phyloP scores from a whole-genome alignment of 2,329 filamentous ascomycete species.

The Orbilia brochopaga region DNA sequence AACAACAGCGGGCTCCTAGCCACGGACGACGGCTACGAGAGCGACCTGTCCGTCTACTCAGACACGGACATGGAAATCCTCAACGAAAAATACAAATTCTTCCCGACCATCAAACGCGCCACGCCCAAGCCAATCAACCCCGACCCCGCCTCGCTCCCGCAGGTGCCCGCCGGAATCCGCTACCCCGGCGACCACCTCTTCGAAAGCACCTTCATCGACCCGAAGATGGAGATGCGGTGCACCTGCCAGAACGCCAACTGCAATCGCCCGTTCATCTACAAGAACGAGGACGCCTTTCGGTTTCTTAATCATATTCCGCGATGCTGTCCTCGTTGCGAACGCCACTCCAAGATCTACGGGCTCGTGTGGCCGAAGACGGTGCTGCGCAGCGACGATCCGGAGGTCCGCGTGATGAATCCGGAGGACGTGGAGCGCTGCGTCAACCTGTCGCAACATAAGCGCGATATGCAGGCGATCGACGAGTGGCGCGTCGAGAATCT shows the following conservation, averaged over 20 bases:
- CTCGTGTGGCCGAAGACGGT: conserved; percentile 97
- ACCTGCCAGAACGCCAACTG: conserved; percentile 42
- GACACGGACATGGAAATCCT: conserved; percentile 49
- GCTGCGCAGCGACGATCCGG: conserved; percentile 73
- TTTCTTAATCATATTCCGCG: conserved; percentile 68
- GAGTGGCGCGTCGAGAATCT: conserved; percentile 47
- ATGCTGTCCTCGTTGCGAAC: conserved; percentile 88
- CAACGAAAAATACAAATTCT: conserved; percentile 44
- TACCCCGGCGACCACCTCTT: conserved; percentile 39
- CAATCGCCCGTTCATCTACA: conserved; percentile 37
- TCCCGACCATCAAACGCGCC: conserved; percentile 13
- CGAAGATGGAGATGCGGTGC: conserved; percentile 45
- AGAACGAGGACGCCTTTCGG: conserved; percentile 45
- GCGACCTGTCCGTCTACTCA: conserved; percentile 42
- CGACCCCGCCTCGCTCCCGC: conserved; percentile 29
- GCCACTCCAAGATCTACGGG: conserved; percentile 93
- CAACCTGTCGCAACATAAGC: conserved; percentile 37
- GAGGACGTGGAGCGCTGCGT: conserved; percentile 44
- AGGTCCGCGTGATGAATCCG: conserved; percentile 56
- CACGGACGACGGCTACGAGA: conserved; percentile 44
- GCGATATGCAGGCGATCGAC: conserved; percentile 37
- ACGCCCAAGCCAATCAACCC: conserved; percentile 38
- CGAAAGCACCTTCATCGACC: conserved; percentile 43
- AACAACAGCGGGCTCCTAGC: neutral
- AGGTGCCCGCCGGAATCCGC: conserved; percentile 39